phyloP scores from a whole-genome alignment of 2,329 filamentous ascomycete species.

The Sporothrix luriei region DNA sequence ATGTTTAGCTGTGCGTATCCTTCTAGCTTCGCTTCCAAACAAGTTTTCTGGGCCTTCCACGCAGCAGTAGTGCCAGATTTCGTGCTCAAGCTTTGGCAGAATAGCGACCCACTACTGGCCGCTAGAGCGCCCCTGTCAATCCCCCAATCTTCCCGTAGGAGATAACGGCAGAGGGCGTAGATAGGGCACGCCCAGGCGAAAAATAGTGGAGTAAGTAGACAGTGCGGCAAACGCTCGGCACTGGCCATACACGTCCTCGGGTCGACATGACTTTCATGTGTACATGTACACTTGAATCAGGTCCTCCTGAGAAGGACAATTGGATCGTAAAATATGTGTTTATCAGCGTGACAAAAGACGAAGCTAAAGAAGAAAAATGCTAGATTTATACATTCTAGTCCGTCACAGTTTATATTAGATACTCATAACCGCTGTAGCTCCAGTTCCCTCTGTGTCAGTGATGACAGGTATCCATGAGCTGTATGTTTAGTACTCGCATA shows the following conservation, averaged over 20 bases:
- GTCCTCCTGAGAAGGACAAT: not conserved
- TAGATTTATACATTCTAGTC: not conserved
- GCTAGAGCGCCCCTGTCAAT: not conserved
- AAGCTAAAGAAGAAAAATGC: too few relatives aligned
- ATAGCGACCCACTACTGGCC: constrained; percentile 10
- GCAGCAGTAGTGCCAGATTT: not conserved
- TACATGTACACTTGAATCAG: constrained; percentile 9
- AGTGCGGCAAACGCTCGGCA: not conserved
- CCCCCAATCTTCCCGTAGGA: not conserved
- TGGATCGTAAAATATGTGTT: not conserved
- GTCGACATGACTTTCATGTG: not conserved
- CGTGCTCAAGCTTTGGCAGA: not conserved
- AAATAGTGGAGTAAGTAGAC: not conserved
- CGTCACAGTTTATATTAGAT: too few relatives aligned
- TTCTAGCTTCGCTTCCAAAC: not conserved
- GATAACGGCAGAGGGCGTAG: constrained; percentile 3
- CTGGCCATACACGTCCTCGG: not conserved
- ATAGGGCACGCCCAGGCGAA: too few relatives aligned
- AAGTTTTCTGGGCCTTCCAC: constrained; percentile 9
- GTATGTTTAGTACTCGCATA: not conserved
- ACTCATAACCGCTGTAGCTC: too few relatives aligned
- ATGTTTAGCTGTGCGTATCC: not conserved
- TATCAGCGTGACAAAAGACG: too few relatives aligned
- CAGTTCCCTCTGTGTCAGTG: not conserved
- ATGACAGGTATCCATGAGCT: not conserved